These are phyloP conservation scores for Cytospora leucostoma DNA, from an alignment of 2,329 filamentous ascomycete species.

Conservation along the genomic window DNA sequence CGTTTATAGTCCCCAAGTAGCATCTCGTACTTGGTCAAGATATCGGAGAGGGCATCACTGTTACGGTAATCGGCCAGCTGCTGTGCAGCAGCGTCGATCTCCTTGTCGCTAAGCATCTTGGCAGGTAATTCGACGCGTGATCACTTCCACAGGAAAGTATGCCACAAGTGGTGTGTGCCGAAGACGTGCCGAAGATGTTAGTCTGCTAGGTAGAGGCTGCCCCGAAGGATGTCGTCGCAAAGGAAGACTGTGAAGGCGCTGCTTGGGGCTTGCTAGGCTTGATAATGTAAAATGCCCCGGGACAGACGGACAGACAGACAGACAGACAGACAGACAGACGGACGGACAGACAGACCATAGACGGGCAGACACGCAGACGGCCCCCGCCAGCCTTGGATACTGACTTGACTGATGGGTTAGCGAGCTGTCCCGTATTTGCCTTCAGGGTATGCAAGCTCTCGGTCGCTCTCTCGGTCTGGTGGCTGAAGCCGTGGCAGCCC, in stretches of 20 bases:
- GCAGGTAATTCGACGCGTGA: too few relatives aligned
- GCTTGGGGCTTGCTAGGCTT: background rate
- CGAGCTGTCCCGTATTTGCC: too few relatives aligned
- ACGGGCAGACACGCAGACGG: too few relatives aligned
- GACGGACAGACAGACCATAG: too few relatives aligned
- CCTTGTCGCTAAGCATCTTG: conserved; percentile 34
- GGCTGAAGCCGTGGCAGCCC: too few relatives aligned
- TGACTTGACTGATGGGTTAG: too few relatives aligned
- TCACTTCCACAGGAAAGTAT: too few relatives aligned
- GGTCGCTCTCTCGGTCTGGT: too few relatives aligned
- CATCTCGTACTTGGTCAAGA: conserved; percentile 33
- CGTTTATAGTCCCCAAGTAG: conserved; percentile 56
- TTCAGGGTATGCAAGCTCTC: too few relatives aligned
- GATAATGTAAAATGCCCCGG: background rate
- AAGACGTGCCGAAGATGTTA: background rate
- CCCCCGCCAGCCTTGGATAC: too few relatives aligned
- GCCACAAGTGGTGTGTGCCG: background rate
- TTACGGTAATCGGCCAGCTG: conserved; percentile 38
- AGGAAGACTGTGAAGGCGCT: background rate
- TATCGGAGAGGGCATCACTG: conserved; percentile 31
- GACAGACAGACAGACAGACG: too few relatives aligned
- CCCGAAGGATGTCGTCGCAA: background rate
- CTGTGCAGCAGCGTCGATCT: conserved; percentile 33
- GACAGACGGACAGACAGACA: background rate
- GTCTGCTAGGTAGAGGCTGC: background rate